Base-by-base conservation (phyloP, 2,329 filamentous ascomycete species). In the Mollisia scopiformis region DNA sequence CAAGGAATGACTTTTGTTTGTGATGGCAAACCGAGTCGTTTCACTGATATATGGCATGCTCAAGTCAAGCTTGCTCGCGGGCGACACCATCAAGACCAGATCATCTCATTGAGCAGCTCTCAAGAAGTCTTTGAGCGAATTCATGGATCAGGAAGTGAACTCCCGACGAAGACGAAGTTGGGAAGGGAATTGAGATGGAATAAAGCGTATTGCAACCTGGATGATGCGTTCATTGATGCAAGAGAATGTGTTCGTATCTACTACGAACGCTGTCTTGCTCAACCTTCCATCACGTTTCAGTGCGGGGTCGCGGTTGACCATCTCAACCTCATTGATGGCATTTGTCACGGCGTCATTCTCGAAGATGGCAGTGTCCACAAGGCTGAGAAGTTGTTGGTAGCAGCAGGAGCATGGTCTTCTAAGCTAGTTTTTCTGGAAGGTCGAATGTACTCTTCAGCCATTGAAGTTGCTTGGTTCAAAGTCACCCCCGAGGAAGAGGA, bases 391-490 rank as follows among this genome's bases (percentile, higher is more conserved):
- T 3, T 43, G 16, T 19, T 43, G 16, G 39, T 53, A 7, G 57
- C 50, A 8, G 30, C 50, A 35, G 50, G 50, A 33, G 27, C 50
- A 35, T 53, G 50, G 50, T 53, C 50, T 2, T 13, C 11, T 19
- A 31, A 35, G 8, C 19, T 56, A 19, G 23, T 56, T 8, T 28
- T 47, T 47, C 8, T 56, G 2, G 39, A 47, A 31, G 27, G 19
- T 13, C 54, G 27, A 6, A 46, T 47, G 8, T 28, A 46, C 30
- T 23, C 54, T 10, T 37, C 27, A 8, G 54, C 23, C 10, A 31
- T 41, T 8, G 69, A 68, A 54, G 69, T 72, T 19, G 70, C 69
- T 25, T 72, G 69, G 69, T 57, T 72, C 46, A 69, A 69, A 52
- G 47, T 72, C n/a, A 69, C 67, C 4, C 50, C 57, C 1, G 68